phyloP scores from a whole-genome alignment of 2,329 filamentous ascomycete genomes.

The Endocalyx cinctus region DNA sequence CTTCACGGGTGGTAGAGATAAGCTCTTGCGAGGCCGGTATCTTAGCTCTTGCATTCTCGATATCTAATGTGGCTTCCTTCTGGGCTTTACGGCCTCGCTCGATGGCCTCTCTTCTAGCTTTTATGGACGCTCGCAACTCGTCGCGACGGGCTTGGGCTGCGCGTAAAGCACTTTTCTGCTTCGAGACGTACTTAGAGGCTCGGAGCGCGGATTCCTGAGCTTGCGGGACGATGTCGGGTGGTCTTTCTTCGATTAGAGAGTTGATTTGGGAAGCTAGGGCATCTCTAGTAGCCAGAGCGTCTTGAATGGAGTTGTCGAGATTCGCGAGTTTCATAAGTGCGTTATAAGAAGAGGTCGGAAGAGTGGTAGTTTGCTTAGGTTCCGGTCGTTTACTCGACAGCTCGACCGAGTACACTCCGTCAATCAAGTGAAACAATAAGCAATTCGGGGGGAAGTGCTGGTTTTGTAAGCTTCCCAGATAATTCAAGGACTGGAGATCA shows the following conservation, averaged over 20 bases:
- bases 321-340: conserved; percentile 84
- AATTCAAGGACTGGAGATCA: conserved; percentile 69
- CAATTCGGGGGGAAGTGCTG: conserved; percentile 77
- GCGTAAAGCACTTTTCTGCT: conserved; percentile 63
- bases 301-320: conserved; percentile 85
- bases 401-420: conserved; percentile 82
- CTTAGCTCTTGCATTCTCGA: conserved; percentile 56
- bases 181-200: conserved; percentile 50
- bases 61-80: conserved; percentile 52
- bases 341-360: conserved; percentile 76
- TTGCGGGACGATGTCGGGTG: conserved; percentile 38
- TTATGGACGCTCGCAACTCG: conserved; percentile 64
- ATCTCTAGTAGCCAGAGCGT: conserved; percentile 74
- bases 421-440: conserved; percentile 77
- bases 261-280: conserved; percentile 76
- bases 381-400: conserved; percentile 48
- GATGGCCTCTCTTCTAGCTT: conserved; percentile 64
- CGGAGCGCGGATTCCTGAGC: conserved; percentile 46
- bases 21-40: conserved; percentile 52
- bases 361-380: conserved; percentile 46
- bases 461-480: conserved; percentile 66
- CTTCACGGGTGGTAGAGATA: conserved; percentile 53
- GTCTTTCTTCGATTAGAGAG: conserved; percentile 40
- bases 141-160: conserved; percentile 58
- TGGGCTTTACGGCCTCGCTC: conserved; percentile 56